phyloP scores from a whole-genome alignment of 129 eudicot species.

The Kitagawia praeruptora region DNA sequence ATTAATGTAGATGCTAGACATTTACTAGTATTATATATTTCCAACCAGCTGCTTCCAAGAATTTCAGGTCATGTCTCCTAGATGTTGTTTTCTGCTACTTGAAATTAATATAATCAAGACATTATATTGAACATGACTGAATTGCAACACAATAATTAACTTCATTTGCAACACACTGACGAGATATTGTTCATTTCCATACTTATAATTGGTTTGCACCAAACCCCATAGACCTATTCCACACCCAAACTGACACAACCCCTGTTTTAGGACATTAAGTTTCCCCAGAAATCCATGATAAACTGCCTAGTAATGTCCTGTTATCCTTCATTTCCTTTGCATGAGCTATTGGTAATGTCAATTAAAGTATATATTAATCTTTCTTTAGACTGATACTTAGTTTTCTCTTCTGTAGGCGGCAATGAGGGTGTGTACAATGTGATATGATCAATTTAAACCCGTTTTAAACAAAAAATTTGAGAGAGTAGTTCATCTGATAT shows the following conservation, averaged over 20 bases:
- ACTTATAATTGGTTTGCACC: neutral
- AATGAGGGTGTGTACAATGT: neutral
- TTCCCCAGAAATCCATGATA: slow-evolving; percentile 18
- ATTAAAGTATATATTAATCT: too few species aligned
- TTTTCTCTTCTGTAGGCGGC: neutral
- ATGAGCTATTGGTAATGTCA: neutral
- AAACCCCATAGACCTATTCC: slow-evolving; percentile 20
- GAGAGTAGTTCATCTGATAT: neutral
- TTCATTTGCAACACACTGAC: neutral
- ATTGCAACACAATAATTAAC: neutral
- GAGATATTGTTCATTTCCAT: slow-evolving; percentile 1
- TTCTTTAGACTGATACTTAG: neutral
- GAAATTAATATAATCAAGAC: neutral
- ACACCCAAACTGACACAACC: slow-evolving; percentile 24
- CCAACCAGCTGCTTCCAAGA: slow-evolving; percentile 8
- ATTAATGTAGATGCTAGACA: neutral
- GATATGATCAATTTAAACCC: neutral
- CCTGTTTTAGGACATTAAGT: slow-evolving; percentile 13
- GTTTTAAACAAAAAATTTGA: neutral
- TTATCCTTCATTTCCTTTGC: neutral
- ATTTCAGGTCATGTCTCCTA: slow-evolving; percentile 10
- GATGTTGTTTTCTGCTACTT: neutral
- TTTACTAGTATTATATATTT: slow-evolving; percentile 9
- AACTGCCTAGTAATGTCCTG: too few species aligned
- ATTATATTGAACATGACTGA: neutral